These are phyloP conservation scores for Ogataea trehalophila DNA, from an alignment of 805 yeast species.

Conservation along the genomic window DNA sequence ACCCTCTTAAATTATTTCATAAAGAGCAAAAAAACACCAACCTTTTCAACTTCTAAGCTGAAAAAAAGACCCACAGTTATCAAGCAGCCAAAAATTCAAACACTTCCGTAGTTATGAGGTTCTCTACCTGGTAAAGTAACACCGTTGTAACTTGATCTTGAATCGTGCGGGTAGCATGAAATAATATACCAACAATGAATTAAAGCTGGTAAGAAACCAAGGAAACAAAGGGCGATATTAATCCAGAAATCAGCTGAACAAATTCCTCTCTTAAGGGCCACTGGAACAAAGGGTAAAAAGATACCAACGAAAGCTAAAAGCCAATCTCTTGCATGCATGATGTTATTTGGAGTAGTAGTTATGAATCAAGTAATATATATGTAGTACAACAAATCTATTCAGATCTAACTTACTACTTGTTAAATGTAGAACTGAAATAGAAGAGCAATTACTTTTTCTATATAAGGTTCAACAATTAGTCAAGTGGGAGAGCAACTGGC, in stretches of 20 bases:
- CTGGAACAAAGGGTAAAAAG: conserved; percentile 70
- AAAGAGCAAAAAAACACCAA: no score
- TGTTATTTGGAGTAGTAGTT: no score
- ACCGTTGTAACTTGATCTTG: conserved; percentile 24
- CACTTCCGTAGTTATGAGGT: conserved; percentile 29
- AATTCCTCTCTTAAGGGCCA: conserved; percentile 60
- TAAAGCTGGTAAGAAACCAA: conserved; percentile 76
- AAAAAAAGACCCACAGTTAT: no score
- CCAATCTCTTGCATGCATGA: conserved; percentile 42
- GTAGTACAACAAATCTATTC: no score
- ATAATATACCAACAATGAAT: conserved; percentile 77
- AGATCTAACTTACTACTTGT: no score
- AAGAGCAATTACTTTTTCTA: no score
- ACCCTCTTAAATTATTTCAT: no score
- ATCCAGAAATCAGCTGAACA: conserved; percentile 56
- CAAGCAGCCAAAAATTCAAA: conserved; percentile 6
- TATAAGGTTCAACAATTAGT: no score
- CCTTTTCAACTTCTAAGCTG: no score
- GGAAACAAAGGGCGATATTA: conserved; percentile 60
- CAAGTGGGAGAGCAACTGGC: no score
- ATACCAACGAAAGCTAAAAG: conserved; percentile 62
- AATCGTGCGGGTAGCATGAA: conserved; percentile 57
- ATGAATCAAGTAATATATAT: no score
- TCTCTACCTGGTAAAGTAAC: conserved; percentile 35
- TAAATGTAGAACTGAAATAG: no score